phyloP scores from a whole-genome alignment of 2,329 filamentous ascomycete genomes.

The Penicillium frequentans region DNA sequence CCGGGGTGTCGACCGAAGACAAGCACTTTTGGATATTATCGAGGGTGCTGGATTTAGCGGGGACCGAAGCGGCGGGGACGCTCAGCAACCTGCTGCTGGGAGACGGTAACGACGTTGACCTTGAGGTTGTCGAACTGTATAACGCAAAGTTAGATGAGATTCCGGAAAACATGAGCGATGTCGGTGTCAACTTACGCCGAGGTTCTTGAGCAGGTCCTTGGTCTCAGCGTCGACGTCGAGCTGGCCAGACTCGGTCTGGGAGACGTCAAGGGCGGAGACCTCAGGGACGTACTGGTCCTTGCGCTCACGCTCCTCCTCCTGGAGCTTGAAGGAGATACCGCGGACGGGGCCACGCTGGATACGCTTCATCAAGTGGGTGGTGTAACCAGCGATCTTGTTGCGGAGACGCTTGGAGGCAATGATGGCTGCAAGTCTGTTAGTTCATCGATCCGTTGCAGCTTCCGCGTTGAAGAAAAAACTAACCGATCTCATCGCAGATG shows the following conservation, averaged over 20 bases:
- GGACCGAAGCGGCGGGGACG: constrained; percentile 72
- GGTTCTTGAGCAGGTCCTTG: constrained; percentile 98
- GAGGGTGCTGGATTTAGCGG: constrained; percentile 22
- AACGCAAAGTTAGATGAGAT: constrained; percentile 23
- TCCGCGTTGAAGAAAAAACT: background rate
- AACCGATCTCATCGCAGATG: constrained; percentile 92
- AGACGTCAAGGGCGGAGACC: constrained; percentile 97
- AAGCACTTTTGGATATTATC: constrained; percentile 26
- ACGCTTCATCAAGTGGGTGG: constrained; percentile 99
- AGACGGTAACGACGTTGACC: constrained; percentile 90
- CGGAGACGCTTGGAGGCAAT: constrained; percentile 98
- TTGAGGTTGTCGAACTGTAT: constrained; percentile 91
- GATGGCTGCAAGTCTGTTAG: constrained; percentile 61
- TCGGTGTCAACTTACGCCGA: constrained; percentile 73
- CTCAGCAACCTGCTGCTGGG: constrained; percentile 83
- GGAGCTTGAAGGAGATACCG: constrained; percentile 99
- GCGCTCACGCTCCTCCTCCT: constrained; percentile 99
- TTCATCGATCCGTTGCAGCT: background rate
- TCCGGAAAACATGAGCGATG: background rate
- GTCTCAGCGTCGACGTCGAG: constrained; percentile 96
- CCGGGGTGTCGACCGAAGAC: constrained; percentile 32
- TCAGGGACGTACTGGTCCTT: constrained; percentile 99
- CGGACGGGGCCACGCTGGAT: constrained; percentile 99
- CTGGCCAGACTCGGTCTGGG: constrained; percentile 87
- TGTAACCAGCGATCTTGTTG: constrained; percentile 99